phyloP scores from a whole-genome alignment of 495 filamentous ascomycete genomes.

The Antarctomyces pellizariae region DNA sequence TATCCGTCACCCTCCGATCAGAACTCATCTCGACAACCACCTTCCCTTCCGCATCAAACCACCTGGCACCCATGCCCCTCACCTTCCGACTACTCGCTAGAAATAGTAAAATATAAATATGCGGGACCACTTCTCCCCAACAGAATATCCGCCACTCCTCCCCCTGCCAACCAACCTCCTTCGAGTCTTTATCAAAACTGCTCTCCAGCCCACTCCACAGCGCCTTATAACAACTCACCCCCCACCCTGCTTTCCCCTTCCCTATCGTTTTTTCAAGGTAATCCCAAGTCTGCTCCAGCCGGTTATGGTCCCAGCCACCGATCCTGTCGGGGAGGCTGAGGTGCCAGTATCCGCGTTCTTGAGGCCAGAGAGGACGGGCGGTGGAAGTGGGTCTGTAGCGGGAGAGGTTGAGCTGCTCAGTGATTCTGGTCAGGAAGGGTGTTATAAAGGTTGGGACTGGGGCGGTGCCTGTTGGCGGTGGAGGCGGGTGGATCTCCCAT shows the following conservation, averaged over 20 bases:
- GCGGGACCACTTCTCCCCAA: slow-evolving; percentile 36
- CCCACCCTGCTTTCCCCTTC: slow-evolving; percentile 41
- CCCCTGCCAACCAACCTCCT: slow-evolving; percentile 16
- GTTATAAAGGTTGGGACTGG: slow-evolving; percentile 26
- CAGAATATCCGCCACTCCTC: slow-evolving; percentile 31
- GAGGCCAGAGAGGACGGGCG: slow-evolving; percentile 22
- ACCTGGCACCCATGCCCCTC: slow-evolving; percentile 25
- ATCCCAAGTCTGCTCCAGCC: slow-evolving; percentile 29
- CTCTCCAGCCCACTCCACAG: no score
- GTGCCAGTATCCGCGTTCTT: slow-evolving; percentile 50
- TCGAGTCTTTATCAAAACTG: no score
- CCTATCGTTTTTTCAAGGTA: slow-evolving; percentile 34
- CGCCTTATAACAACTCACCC: slow-evolving; percentile 31
- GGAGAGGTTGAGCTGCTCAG: slow-evolving; percentile 23
- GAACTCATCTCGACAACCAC: slow-evolving; percentile 24
- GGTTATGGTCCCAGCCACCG: slow-evolving; percentile 17
- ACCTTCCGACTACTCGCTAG: slow-evolving; percentile 35
- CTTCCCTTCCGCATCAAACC: slow-evolving; percentile 32
- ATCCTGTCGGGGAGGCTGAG: no score
- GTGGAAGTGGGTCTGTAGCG: slow-evolving; percentile 28
- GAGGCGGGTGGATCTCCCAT: slow-evolving; percentile 24
- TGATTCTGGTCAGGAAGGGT: slow-evolving; percentile 26
- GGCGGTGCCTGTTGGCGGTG: slow-evolving; percentile 18
- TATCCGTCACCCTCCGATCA: no score
- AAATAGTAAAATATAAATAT: slow-evolving; percentile 42